Evolutionary conservation across 2,329 filamentous ascomycete genomes (phyloP), one percentile per base, ranked within the genome.

Genomic region (Endoconidiophora laricicola): DNA sequence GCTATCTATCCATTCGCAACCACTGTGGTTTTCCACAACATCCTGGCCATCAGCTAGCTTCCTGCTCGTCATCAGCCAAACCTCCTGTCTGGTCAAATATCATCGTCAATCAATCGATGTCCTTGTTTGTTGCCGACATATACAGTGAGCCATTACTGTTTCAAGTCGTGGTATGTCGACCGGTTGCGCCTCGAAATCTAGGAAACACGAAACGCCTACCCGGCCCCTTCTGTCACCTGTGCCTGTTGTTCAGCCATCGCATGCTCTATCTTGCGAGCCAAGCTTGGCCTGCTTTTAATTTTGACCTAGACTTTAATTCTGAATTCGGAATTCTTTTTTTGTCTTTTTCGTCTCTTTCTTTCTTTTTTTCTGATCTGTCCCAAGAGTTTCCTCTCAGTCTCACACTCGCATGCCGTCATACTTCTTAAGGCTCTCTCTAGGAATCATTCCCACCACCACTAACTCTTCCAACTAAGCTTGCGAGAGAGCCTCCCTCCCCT

Each of bases 151-250:
- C 44, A 23, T 46, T 45, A 44, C 23, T 42, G 49, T 51, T 51
- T 51, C 49, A 51, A 41, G 38, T 47, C 44, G 43, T 37, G 38
- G 39, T 47, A 47, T 47, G 26, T 20, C 9, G 20, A 46, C 24
- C 37, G 49, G 43, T 43, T 33, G 44, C 38, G 49, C 49, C 38
- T 46, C 26, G 6, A 37, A 16, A n/a, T 29, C 24, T 45, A 26
- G 33, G 14, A 44, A 37, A 45, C 45, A 47, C 49, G 40, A 48
- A 47, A 52, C 44, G 40, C 22, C 39, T 46, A 38, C 26, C 37
- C 41, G 49, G n/a, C 49, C 26, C 14, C 18, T 23, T 23, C 37
- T 38, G 26, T 42, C 23, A 10, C 40, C 18, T 20, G 24, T 36
- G 42, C 42, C 42, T 44, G 42, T 44, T 16, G 24, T 36, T 45